Evolutionary conservation across 176 grass and related monocot genomes (phyloP), one percentile per base, ranked within the genome.

Genomic region (Juncus inflexus): DNA sequence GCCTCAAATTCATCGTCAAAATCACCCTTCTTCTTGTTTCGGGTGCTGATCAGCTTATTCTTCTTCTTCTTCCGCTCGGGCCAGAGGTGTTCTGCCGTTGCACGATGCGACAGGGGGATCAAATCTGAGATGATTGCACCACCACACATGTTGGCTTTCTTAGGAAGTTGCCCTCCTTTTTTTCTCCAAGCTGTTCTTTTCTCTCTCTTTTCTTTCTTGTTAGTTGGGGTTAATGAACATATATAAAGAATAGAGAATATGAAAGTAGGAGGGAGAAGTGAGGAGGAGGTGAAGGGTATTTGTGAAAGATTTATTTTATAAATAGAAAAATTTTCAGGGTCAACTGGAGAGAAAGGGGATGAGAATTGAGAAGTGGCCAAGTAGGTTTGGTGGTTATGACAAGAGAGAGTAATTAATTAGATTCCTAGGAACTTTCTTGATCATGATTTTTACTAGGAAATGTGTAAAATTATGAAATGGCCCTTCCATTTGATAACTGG

Each of bases 1-100:
- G 81, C 69, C 75, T 83, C 81, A 41, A 83, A 83, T 12, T 83
- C 75, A 3, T 74, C 62, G 4, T 72, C 59, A 15, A 35, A 43
- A 19, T 64, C 66, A 68, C 52, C 67, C 61, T 49, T 36, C 16
- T 45, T 63, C 40, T 52, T 67, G 56, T 68, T 63, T 10, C 28
- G 47, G 35, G 37, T 40, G 28, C 13, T 78, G 37, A 7, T 58
- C 0, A 52, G 12, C 10, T 83, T 83, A 15, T 60, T 65, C 43
- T 65, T 69, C 62, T 64, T 74, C 58, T 78, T 78, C 55, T 5
- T 67, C 7, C 16, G 60, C 35, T 47, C 62, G 1, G 75, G 69
- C 81, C 81, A 78, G 50, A 78, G 56, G 57, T 51, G 19, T 55
- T 78, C 81, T 6, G 69, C 40, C 40, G 51, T 83, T 40, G 42